phyloP scores from a whole-genome alignment of 305 asterid genomes.

The Solanum hybrid region DNA sequence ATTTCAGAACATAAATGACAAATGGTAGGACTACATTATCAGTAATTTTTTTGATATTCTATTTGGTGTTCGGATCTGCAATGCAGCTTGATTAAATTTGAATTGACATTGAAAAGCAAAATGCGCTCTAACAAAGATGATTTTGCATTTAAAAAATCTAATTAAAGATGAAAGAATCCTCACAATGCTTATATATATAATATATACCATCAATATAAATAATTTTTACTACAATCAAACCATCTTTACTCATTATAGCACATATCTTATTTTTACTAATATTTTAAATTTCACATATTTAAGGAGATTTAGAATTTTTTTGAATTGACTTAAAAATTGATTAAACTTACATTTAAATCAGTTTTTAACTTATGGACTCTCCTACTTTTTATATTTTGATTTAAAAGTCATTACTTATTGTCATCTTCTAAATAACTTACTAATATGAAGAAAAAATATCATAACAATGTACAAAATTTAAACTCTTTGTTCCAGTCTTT shows the following conservation, averaged over 20 bases:
- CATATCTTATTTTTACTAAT: neutral
- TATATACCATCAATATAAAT: too few species aligned
- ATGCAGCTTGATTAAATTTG: too few species aligned
- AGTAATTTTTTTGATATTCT: neutral
- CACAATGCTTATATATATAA: neutral
- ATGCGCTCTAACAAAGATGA: too few species aligned
- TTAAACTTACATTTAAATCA: fast-evolving
- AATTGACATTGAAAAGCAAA: too few species aligned
- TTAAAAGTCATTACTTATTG: too few species aligned
- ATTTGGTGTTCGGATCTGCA: neutral
- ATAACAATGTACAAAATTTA: neutral
- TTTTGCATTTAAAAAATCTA: too few species aligned
- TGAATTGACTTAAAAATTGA: too few species aligned
- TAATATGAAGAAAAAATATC: neutral
- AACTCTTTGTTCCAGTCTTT: neutral
- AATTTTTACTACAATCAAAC: too few species aligned
- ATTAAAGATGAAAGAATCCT: neutral
- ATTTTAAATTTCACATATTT: neutral
- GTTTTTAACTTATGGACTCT: too few species aligned
- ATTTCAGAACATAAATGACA: neutral
- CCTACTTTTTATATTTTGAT: too few species aligned
- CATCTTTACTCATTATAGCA: neutral
- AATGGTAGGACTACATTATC: neutral
- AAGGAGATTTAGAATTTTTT: neutral
- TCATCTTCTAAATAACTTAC: neutral